Evolutionary conservation across 2,329 filamentous ascomycete genomes (phyloP).

Genomic region (Didymella pomorum): DNA sequence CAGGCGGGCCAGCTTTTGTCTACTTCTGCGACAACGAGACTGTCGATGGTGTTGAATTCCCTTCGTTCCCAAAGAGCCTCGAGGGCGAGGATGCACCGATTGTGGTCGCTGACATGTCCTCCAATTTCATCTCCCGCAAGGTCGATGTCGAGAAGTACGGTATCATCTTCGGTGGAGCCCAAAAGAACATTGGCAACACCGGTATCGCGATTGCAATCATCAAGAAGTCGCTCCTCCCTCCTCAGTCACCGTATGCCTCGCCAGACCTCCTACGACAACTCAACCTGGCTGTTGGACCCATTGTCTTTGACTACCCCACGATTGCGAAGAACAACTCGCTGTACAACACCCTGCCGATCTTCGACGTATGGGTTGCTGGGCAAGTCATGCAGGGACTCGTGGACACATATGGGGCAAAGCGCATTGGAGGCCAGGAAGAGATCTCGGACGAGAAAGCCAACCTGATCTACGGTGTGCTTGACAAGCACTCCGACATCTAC

Average conservation of each 20-base stretch:
- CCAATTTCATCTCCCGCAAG: constrained; percentile 85
- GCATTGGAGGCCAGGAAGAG: constrained; percentile 78
- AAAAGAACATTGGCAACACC: constrained; percentile 90
- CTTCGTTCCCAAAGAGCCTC: constrained; percentile 71
- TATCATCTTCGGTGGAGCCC: constrained; percentile 86
- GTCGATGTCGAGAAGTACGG: constrained; percentile 82
- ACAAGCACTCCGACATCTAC: constrained; percentile 77
- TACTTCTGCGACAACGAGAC: constrained; percentile 97
- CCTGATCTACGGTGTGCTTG: constrained; percentile 78
- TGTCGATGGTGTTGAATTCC: constrained; percentile 92
- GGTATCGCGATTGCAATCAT: constrained; percentile 88
- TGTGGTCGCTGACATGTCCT: constrained; percentile 91
- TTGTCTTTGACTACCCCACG: constrained; percentile 82
- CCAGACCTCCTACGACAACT: constrained; percentile 75
- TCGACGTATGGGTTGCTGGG: constrained; percentile 91
- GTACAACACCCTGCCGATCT: constrained; percentile 96
- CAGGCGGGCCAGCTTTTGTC: constrained; percentile 69
- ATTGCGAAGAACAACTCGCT: constrained; percentile 93
- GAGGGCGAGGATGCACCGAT: constrained; percentile 71
- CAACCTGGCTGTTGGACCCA: constrained; percentile 77
- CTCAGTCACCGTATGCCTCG: constrained; percentile 64
- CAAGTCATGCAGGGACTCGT: constrained; percentile 83
- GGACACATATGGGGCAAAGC: constrained; percentile 66
- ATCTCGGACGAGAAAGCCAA: constrained; percentile 77
- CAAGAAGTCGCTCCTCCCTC: constrained; percentile 80